Conservation (phyloP, 495 filamentous ascomycete genomes). For the Pyrenula aspistea region DNA sequence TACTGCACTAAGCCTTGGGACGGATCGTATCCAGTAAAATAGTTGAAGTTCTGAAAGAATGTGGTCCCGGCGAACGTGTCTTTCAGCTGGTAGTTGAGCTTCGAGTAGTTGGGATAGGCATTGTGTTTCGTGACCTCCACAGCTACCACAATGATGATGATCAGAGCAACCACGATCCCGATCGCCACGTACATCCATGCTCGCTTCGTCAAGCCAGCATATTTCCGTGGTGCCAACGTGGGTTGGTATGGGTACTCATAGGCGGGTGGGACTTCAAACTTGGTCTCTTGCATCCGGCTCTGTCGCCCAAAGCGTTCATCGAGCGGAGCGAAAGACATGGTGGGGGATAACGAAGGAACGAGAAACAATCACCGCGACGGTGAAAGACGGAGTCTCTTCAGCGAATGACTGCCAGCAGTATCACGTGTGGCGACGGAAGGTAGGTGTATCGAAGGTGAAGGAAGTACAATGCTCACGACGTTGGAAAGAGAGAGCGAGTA, state of each 20-base stretch:
- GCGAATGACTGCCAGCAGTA: not conserved
- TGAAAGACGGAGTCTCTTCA: not conserved
- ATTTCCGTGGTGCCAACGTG: constrained; percentile 20
- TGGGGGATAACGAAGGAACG: not conserved
- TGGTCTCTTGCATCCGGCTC: not conserved
- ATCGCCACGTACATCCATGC: constrained; percentile 25
- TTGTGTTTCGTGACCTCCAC: constrained; percentile 33
- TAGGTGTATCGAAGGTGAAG: not conserved
- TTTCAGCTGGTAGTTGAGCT: constrained; percentile 34
- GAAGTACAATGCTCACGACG: not conserved
- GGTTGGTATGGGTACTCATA: constrained; percentile 7
- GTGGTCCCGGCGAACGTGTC: constrained; percentile 34
- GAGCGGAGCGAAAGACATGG: constrained; percentile 5
- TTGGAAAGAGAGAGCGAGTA: not conserved
- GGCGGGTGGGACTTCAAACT: constrained; percentile 1
- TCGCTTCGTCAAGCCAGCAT: constrained; percentile 35
- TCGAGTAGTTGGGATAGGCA: constrained; percentile 40
- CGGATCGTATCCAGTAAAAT: constrained; percentile 39
- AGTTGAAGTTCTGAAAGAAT: constrained; percentile 42
- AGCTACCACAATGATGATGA: constrained; percentile 42
- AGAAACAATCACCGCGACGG: not conserved
- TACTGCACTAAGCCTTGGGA: constrained; percentile 41
- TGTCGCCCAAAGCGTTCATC: not conserved
- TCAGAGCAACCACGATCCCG: constrained; percentile 26
- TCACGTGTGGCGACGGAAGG: not conserved